phyloP scores from a whole-genome alignment of 2,329 filamentous ascomycete species.

The Ophiostoma piceae region DNA sequence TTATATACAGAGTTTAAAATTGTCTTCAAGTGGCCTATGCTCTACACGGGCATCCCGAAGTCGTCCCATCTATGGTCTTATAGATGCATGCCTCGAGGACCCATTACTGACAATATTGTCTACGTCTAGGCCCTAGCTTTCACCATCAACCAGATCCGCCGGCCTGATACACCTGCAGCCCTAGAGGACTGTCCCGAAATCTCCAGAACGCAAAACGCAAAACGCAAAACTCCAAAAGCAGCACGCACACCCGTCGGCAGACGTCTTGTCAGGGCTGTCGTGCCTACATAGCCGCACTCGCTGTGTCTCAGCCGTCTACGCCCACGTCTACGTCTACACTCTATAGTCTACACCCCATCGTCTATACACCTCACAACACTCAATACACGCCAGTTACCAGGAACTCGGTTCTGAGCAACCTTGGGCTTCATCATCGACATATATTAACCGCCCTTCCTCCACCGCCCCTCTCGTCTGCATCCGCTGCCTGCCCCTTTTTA shows the following conservation, averaged over 20 bases:
- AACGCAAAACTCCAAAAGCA: too few relatives aligned
- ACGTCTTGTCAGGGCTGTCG: not conserved
- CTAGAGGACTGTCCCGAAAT: too few relatives aligned
- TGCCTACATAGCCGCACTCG: not conserved
- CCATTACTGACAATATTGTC: not conserved
- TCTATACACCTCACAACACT: not conserved
- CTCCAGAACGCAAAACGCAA: too few relatives aligned
- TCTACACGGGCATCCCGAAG: not conserved
- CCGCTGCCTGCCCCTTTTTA: not conserved
- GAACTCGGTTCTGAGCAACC: slow-evolving; percentile 16
- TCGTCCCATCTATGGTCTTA: slow-evolving; percentile 5
- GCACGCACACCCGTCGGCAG: slow-evolving; percentile 1
- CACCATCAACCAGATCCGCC: not conserved
- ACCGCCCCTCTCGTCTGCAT: not conserved
- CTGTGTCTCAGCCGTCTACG: not conserved
- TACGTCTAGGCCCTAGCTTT: not conserved
- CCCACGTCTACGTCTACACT: not conserved
- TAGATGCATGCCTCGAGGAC: slow-evolving; percentile 3
- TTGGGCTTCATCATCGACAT: slow-evolving; percentile 15
- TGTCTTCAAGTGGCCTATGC: not conserved
- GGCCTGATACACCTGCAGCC: too few relatives aligned
- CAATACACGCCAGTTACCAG: slow-evolving; percentile 7
- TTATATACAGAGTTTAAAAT: too few relatives aligned
- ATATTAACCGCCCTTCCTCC: slow-evolving; percentile 14
- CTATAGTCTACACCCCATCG: slow-evolving; percentile 2